Evolutionary conservation across 306 rosid species (phyloP), one percentile per base, ranked within the genome.

Genomic region (Castanospermum australe): DNA sequence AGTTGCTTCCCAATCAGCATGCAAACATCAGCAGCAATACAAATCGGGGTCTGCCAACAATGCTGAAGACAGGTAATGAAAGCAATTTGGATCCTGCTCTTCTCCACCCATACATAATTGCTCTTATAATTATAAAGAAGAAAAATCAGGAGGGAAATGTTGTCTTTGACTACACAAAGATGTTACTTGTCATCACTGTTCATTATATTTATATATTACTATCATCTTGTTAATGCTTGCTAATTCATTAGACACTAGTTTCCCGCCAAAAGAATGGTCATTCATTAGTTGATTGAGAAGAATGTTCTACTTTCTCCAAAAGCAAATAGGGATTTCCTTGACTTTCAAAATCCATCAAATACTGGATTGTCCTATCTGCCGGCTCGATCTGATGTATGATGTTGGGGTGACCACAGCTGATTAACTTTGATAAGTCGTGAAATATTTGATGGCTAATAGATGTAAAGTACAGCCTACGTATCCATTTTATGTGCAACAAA

Each of bases 211-310:
- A 2, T 18, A 65, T n/a, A 68, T 82, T 81, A 47, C 62, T 25
- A 33, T 32, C 76, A 71, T 68, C 22, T 71, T 11, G 66, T 25
- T 83, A 83, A 72, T 83, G 83, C 86, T 83, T 73, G 65, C 80
- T 61, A 67, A 78, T 77, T 71, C 80, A 66, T 0, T 64, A 42
- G 66, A 72, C 86, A 83, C 36, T 83, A 12, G 41, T 44, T 65
- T 72, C 66, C 66, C 71, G 10, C 80, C 71, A 71, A 78, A 77
- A 54, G 86, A 54, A 52, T 50, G 38, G 9, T 24, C 64, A 6
- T 36, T 54, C 2, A 45, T 56, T 33, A 24, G 9, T 42, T 28
- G 38, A 38, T 60, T 30, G 25, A 39, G 24, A 73, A 54, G 75
- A 80, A 73, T 54, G 41, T 73, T 73, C 30, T 54, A 63, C 47